Percentiles rank a stretch among this genome's conserved stretches.
These are phyloP conservation scores for Neopestalotiopsis sp. DNA, from an alignment of 2,329 filamentous ascomycete species.

Conservation along the genomic window DNA sequence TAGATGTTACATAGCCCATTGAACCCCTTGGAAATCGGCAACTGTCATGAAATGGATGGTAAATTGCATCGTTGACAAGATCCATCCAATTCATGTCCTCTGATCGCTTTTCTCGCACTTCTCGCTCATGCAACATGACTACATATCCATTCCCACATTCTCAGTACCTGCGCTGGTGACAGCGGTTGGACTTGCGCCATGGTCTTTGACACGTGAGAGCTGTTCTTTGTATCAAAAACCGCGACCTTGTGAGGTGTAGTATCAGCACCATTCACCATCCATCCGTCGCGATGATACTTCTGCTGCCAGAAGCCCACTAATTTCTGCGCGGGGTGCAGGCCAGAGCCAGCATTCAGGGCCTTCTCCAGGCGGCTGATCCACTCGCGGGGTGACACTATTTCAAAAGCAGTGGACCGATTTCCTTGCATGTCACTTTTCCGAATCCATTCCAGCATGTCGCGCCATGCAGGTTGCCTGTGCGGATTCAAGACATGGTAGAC, in stretches of 20 bases:
- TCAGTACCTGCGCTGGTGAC: background rate
- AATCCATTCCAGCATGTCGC: conserved; percentile 42
- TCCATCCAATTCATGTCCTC: background rate
- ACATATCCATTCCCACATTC: conserved; percentile 13
- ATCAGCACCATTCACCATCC: background rate
- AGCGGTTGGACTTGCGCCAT: conserved; percentile 4
- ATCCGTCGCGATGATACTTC: background rate
- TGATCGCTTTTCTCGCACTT: background rate
- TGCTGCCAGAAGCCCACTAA: conserved; percentile 10
- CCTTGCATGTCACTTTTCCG: background rate
- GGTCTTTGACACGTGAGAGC: background rate
- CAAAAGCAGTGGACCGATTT: background rate
- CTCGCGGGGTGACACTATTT: conserved; percentile 1
- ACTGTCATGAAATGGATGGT: background rate
- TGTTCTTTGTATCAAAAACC: background rate
- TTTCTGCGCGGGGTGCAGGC: conserved; percentile 4
- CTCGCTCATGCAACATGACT: background rate
- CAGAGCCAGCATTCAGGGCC: background rate
- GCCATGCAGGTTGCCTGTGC: conserved; percentile 47
- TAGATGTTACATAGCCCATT: background rate
- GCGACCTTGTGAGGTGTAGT: background rate
- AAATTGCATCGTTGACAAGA: background rate
- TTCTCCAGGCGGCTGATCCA: conserved; percentile 7
- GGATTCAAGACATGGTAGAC: conserved; percentile 57
- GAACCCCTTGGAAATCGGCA: background rate